These are phyloP conservation scores for Epichloe scottii DNA, from an alignment of 2,329 filamentous ascomycete genomes.

Conservation along the genomic window DNA sequence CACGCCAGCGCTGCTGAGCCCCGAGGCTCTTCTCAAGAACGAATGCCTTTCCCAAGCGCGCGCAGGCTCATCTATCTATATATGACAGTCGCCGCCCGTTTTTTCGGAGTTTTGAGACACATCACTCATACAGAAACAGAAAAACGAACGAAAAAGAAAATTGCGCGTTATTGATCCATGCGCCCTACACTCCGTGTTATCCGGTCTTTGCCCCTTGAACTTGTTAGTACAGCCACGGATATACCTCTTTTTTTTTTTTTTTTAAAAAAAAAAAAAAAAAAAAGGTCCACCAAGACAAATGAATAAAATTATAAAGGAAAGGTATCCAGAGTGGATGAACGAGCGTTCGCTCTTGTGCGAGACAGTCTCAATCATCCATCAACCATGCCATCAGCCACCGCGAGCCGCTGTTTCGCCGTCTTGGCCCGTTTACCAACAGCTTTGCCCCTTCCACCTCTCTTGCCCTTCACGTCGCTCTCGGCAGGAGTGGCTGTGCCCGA, in stretches of 20 bases:
- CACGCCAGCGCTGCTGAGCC: background rate
- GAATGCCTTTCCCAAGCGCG: background rate
- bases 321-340: background rate
- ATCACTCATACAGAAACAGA: background rate
- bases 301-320: background rate
- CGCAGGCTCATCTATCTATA: background rate
- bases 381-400: slow-evolving; percentile 49
- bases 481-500: slow-evolving; percentile 79
- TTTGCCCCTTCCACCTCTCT: slow-evolving; percentile 45
- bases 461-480: slow-evolving; percentile 38
- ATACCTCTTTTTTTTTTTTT: background rate
- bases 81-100: background rate
- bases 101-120: background rate
- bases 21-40: too few relatives aligned
- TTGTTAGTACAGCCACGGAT: slow-evolving; percentile 4
- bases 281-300: background rate
- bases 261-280: background rate
- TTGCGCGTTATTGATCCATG: background rate
- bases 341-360: background rate
- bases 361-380: slow-evolving; percentile 12
- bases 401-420: slow-evolving; percentile 55
- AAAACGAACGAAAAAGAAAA: background rate
- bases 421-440: slow-evolving; percentile 41
- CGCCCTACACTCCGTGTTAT: slow-evolving; percentile 2
- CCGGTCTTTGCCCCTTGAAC: background rate